Conservation (phyloP, 2,329 filamentous ascomycete genomes). For the Coniochaeta sp. region DNA sequence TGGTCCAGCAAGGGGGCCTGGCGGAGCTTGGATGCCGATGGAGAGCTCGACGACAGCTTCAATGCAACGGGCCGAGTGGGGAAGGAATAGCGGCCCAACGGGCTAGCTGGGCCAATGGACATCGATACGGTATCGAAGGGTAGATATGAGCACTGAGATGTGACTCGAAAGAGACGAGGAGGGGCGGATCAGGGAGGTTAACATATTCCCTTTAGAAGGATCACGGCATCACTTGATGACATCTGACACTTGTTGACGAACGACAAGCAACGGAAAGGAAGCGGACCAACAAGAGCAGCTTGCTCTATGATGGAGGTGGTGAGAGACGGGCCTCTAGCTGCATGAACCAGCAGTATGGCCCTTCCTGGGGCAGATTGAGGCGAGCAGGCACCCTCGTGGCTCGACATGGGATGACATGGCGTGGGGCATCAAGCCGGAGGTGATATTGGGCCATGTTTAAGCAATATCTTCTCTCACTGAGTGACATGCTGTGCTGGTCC, state of each 20-base stretch:
- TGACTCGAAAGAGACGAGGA: neutral
- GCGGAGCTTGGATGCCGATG: neutral
- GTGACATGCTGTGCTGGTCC: neutral
- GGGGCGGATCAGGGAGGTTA: neutral
- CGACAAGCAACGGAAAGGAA: neutral
- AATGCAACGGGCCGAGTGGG: conserved; percentile 8
- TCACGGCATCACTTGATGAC: too few relatives aligned
- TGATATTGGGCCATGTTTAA: neutral
- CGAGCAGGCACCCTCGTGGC: neutral
- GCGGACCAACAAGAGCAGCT: neutral
- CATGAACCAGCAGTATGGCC: neutral
- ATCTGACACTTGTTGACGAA: too few relatives aligned
- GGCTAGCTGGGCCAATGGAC: neutral
- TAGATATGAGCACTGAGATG: neutral
- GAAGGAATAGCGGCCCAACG: conserved; percentile 3
- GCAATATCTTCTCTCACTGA: neutral
- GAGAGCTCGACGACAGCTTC: conserved; percentile 16
- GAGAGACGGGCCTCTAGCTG: neutral
- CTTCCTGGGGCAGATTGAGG: neutral
- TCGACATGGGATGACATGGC: neutral
- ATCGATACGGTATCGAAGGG: neutral
- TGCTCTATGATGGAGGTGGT: neutral
- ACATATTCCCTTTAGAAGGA: neutral
- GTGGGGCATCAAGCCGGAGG: neutral
- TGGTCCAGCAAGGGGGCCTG: conserved; percentile 6